Conservation (phyloP, 768 basidiomycete species). For the Boletus fagicola region DNA sequence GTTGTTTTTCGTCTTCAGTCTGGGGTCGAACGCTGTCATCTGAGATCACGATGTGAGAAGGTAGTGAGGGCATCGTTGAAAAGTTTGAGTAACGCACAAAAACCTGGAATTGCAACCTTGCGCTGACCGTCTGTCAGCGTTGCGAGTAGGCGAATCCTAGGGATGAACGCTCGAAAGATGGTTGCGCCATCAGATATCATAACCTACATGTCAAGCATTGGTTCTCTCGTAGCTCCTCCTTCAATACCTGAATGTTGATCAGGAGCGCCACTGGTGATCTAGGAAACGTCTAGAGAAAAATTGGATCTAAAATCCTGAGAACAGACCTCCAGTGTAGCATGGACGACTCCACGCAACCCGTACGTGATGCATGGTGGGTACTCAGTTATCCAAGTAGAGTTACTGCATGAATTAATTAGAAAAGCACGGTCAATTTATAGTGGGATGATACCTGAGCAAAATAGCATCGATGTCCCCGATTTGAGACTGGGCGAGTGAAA, state of each 20-base stretch:
- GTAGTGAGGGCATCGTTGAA: not conserved
- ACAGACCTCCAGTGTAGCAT: constrained; percentile 71
- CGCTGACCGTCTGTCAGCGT: constrained; percentile 59
- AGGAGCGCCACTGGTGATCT: constrained; percentile 70
- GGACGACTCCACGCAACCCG: constrained; percentile 91
- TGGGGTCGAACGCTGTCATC: constrained; percentile 76
- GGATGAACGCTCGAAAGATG: not conserved
- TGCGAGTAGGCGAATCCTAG: constrained; percentile 75
- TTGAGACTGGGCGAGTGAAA: constrained; percentile 47
- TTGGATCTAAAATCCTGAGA: not conserved
- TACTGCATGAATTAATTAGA: constrained; percentile 44
- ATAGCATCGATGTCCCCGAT: constrained; percentile 91
- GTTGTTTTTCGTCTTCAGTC: constrained; percentile 60
- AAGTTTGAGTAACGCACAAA: constrained; percentile 58
- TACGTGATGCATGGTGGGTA: constrained; percentile 92
- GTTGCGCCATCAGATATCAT: not conserved
- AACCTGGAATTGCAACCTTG: constrained; percentile 69
- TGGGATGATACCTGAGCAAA: constrained; percentile 63
- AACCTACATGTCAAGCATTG: constrained; percentile 88
- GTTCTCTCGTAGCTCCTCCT: constrained; percentile 84
- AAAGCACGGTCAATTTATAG: not conserved
- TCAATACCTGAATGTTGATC: constrained; percentile 95
- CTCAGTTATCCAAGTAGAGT: constrained; percentile 97
- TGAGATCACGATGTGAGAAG: constrained; percentile 27
- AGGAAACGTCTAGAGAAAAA: not conserved